phyloP scores from a whole-genome alignment of 805 yeast genomes.

The Metschnikowia cerradonensis region DNA sequence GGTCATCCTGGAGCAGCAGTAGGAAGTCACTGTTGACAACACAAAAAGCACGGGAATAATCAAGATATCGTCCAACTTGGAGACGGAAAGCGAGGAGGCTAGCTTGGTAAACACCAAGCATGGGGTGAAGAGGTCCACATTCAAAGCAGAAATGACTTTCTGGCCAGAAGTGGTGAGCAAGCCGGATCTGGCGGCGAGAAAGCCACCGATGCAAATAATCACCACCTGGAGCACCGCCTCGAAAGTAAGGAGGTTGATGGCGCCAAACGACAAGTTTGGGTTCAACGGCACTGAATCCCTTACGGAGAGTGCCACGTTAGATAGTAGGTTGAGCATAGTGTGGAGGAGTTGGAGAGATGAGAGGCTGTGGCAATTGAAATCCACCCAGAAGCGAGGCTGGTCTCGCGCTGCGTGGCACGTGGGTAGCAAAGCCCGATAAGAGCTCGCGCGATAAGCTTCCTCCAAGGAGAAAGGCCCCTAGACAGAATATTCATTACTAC shows the following conservation, averaged over 20 bases:
- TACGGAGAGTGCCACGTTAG: neutral
- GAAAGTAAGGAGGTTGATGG: conserved; percentile 66
- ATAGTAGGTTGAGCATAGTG: conserved; percentile 9
- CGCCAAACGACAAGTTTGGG: conserved; percentile 33
- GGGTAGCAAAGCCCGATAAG: conserved; percentile 3
- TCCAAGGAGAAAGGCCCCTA: no score
- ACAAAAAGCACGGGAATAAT: conserved; percentile 82
- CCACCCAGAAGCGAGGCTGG: neutral
- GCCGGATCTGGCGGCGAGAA: conserved; percentile 72
- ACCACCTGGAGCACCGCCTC: conserved; percentile 92
- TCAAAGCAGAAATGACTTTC: conserved; percentile 67
- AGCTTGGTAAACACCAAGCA: conserved; percentile 86
- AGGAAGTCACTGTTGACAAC: conserved; percentile 77
- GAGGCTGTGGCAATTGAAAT: neutral
- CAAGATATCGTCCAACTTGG: conserved; percentile 74
- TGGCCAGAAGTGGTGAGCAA: conserved; percentile 70
- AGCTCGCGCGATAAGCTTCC: neutral
- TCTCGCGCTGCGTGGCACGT: conserved; percentile 3
- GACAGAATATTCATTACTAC: no score
- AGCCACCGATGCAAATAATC: conserved; percentile 81
- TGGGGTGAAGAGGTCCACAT: conserved; percentile 92
- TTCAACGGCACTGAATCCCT: conserved; percentile 7
- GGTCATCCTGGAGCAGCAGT: conserved; percentile 53
- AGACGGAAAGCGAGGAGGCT: conserved; percentile 61
- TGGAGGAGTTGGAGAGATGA: neutral